phyloP scores from a whole-genome alignment of 2,329 filamentous ascomycete species.

The Tolypocladium ophioglossoides region DNA sequence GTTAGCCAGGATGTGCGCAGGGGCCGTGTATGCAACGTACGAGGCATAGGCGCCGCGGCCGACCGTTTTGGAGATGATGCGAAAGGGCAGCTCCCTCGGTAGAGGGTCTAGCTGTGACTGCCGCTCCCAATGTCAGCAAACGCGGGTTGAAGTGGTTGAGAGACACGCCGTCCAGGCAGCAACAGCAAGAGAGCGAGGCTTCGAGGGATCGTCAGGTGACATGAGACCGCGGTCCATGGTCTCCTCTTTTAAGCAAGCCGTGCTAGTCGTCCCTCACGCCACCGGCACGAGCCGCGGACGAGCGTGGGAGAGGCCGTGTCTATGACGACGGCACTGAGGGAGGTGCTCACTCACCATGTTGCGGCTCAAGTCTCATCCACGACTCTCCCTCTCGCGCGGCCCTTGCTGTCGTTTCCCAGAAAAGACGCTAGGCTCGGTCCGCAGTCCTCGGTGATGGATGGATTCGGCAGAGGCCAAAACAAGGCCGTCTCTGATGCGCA shows the following conservation, averaged over 20 bases:
- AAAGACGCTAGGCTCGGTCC: neutral
- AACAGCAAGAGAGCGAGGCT: too few relatives aligned
- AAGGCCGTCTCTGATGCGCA: neutral
- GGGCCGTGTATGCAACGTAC: constrained; percentile 37
- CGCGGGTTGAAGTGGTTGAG: neutral
- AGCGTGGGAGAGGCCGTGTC: neutral
- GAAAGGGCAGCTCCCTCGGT: constrained; percentile 77
- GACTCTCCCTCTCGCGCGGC: neutral
- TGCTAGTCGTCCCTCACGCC: neutral
- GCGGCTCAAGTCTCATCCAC: neutral
- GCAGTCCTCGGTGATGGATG: neutral
- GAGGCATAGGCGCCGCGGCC: constrained; percentile 95
- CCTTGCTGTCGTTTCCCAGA: neutral
- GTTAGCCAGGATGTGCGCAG: neutral
- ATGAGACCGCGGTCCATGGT: neutral
- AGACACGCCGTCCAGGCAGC: neutral
- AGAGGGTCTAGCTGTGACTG: constrained; percentile 86
- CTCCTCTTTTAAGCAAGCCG: neutral
- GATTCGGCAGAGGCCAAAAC: neutral
- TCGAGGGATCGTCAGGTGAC: neutral
- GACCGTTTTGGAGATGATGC: constrained; percentile 92
- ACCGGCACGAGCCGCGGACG: neutral
- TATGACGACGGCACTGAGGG: neutral
- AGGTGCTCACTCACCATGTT: neutral
- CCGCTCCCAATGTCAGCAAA: constrained; percentile 23